Percentiles rank a stretch among this genome's conserved stretches.
These are phyloP conservation scores for Brassica hybrid DNA, from an alignment of 441 rosid species.

Conservation along the genomic window DNA sequence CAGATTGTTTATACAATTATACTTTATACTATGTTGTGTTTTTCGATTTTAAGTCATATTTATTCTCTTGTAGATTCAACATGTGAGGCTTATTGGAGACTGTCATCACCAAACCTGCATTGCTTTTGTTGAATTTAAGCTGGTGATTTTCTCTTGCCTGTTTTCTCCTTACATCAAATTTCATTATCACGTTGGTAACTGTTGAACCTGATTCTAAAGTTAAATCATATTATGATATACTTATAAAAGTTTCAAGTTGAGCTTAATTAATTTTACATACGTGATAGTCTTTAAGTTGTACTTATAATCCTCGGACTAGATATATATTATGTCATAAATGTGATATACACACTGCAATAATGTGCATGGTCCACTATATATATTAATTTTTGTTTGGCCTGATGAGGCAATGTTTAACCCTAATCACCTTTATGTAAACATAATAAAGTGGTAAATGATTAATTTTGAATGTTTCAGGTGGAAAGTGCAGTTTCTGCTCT, in stretches of 20 bases:
- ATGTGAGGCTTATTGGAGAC: constrained; percentile 61
- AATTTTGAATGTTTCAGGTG: background rate
- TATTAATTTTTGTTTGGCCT: background rate
- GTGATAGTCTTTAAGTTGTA: too few relatives aligned
- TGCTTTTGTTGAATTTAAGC: constrained; percentile 78
- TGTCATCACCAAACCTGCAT: constrained; percentile 75
- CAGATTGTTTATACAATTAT: background rate
- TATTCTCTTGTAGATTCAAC: constrained; percentile 11
- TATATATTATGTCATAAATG: background rate
- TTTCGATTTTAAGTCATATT: background rate
- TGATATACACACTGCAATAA: constrained; percentile 6
- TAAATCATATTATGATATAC: too few relatives aligned
- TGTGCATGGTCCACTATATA: constrained; percentile 10
- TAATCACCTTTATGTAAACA: background rate
- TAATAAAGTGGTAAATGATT: constrained; percentile 2
- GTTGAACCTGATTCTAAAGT: too few relatives aligned
- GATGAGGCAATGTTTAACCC: constrained; percentile 16
- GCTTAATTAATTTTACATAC: too few relatives aligned
- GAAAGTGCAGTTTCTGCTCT: too few relatives aligned
- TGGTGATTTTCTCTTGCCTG: constrained; percentile 49
- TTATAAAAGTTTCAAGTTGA: too few relatives aligned
- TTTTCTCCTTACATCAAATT: background rate
- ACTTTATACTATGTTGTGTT: background rate
- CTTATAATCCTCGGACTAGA: background rate
- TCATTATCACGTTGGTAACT: background rate